Percentiles rank a stretch among this genome's conserved stretches.
Conservation (phyloP, 768 basidiomycete genomes). For the Podaxis sp. region DNA sequence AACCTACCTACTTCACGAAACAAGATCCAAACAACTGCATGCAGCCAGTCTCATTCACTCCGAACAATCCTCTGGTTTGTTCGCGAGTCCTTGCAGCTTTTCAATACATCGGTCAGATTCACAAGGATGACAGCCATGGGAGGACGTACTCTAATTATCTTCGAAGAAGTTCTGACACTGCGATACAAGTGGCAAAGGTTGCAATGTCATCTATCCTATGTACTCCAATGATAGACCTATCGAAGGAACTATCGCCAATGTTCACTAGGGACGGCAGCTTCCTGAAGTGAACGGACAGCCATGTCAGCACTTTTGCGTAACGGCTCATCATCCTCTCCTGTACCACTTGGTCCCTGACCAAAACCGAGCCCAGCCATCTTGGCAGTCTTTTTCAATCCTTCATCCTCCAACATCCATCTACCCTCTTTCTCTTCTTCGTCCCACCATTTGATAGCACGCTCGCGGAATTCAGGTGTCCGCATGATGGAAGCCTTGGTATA, state of each 20-base stretch:
- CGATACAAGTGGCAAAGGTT: neutral
- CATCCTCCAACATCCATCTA: slow-evolving; percentile 41
- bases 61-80: no score
- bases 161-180: neutral
- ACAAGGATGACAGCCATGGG: no score
- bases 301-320: slow-evolving; percentile 9
- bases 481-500: slow-evolving; percentile 53
- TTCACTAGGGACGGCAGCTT: slow-evolving; percentile 11
- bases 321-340: slow-evolving; percentile 4
- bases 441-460: slow-evolving; percentile 54
- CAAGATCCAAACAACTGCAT: no score
- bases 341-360: slow-evolving; percentile 19
- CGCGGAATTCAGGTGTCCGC: slow-evolving; percentile 45
- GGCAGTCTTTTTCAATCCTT: slow-evolving; percentile 42
- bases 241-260: slow-evolving; percentile 9
- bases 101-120: no score
- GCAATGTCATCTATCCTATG: neutral
- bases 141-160: no score
- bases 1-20: no score
- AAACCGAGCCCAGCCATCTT: slow-evolving; percentile 40
- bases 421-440: slow-evolving; percentile 49
- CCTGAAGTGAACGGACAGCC: slow-evolving; percentile 10
- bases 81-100: no score
- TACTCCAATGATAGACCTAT: neutral
- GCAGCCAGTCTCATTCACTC: no score